A percentile compares a stretch with the other conserved stretches of the same genome.
phyloP scores from a whole-genome alignment of 345 rosid genomes.

The Physaria fendleri region DNA sequence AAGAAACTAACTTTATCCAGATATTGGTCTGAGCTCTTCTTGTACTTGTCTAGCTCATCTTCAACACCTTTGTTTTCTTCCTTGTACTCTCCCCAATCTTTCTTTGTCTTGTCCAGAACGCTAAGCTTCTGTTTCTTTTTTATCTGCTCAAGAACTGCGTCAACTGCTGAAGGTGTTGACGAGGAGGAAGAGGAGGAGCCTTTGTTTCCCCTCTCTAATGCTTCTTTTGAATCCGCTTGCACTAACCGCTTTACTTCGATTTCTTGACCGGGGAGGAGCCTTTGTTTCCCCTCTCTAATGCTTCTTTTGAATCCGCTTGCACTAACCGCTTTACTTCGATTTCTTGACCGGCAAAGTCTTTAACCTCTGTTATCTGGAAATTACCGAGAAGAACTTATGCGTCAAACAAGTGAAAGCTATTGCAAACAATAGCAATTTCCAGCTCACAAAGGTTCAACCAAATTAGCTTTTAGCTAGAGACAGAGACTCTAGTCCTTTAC shows the following conservation, averaged over 20 bases:
- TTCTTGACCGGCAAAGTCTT: conserved; percentile 87
- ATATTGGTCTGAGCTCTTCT: conserved; percentile 92
- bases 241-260: conserved; percentile 60
- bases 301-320: conserved; percentile 80
- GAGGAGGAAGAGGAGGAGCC: conserved; percentile 30
- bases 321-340: conserved; percentile 60
- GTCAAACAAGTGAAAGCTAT: background rate
- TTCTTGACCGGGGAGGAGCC: conserved; percentile 20
- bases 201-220: conserved; percentile 44
- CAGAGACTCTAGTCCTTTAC: no score
- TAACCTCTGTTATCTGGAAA: conserved; percentile 62
- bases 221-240: conserved; percentile 80
- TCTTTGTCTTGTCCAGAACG: conserved; percentile 85
- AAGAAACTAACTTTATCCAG: conserved; percentile 77
- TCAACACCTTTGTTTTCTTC: conserved; percentile 77
- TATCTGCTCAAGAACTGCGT: conserved; percentile 83
- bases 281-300: conserved; percentile 44
- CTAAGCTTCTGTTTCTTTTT: conserved; percentile 90
- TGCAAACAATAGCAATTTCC: background rate
- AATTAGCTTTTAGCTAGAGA: no score
- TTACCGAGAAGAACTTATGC: background rate
- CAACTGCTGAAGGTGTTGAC: conserved; percentile 61
- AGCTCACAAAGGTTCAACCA: background rate
- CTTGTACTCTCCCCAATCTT: conserved; percentile 97
- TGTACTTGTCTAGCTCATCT: conserved; percentile 80